A percentile compares a stretch with the other conserved stretches of the same genome.
Evolutionary conservation across 331 rosid species (phyloP).

Genomic region (Acacia pycnantha): DNA sequence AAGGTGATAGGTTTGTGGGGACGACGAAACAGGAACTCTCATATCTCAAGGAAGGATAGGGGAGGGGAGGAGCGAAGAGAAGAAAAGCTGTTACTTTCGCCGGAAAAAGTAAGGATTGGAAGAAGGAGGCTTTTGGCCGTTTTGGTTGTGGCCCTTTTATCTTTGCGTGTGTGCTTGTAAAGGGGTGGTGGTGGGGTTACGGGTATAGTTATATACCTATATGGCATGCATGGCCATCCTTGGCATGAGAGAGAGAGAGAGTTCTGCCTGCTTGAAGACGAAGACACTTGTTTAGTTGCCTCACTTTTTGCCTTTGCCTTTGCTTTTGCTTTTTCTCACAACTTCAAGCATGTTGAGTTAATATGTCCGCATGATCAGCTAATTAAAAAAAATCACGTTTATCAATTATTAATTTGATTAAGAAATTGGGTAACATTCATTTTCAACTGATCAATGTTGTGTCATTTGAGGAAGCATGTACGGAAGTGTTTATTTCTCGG

Average conservation of each 20-base stretch:
- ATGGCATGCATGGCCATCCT: background rate
- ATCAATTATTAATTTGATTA: background rate
- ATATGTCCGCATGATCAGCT: background rate
- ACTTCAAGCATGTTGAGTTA: background rate
- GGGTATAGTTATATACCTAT: background rate
- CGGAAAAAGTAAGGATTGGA: background rate
- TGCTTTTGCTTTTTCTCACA: constrained; percentile 12
- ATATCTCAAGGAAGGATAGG: constrained; percentile 30
- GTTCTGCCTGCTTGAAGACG: constrained; percentile 41
- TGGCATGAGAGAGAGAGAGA: constrained; percentile 8
- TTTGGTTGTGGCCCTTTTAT: constrained; percentile 61
- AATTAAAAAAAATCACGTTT: background rate
- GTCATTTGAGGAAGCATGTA: background rate
- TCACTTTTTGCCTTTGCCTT: constrained; percentile 16
- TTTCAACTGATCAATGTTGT: background rate
- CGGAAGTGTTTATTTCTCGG: background rate
- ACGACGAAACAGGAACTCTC: constrained; percentile 66
- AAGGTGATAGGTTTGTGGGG: constrained; percentile 36
- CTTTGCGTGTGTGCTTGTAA: constrained; percentile 59
- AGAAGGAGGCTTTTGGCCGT: constrained; percentile 51
- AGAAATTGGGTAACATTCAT: background rate
- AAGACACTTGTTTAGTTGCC: constrained; percentile 29
- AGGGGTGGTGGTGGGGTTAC: background rate
- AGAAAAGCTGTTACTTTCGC: background rate
- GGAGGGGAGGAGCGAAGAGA: background rate